Evolutionary conservation across 2,329 filamentous ascomycete genomes (phyloP).

Genomic region (Fusarium burgessii): DNA sequence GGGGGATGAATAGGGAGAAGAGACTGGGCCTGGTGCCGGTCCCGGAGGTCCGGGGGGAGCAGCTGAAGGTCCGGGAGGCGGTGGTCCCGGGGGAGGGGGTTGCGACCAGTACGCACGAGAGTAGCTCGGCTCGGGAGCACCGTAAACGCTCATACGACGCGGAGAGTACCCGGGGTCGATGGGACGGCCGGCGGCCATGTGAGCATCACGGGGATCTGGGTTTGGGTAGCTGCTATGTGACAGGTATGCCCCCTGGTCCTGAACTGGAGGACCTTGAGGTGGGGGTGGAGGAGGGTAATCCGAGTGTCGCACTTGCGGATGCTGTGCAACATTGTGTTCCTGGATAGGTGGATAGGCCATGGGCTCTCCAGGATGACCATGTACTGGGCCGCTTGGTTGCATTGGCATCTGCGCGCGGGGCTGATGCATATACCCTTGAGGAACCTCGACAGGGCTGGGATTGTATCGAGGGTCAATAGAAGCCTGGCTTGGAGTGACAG

Average conservation of each 20-base stretch:
- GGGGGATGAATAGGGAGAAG: slow-evolving; percentile 45
- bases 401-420: slow-evolving; percentile 42
- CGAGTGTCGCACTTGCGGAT: slow-evolving; percentile 43
- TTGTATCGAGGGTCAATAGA: slow-evolving; percentile 43
- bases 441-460: slow-evolving; percentile 41
- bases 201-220: slow-evolving; percentile 47
- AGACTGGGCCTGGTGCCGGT: slow-evolving; percentile 36
- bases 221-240: slow-evolving; percentile 47
- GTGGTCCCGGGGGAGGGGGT: slow-evolving; percentile 47
- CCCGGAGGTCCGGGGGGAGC: slow-evolving; percentile 29
- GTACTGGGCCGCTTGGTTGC: slow-evolving; percentile 41
- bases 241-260: slow-evolving; percentile 48
- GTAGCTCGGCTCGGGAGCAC: slow-evolving; percentile 49
- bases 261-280: slow-evolving; percentile 37
- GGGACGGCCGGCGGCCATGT: slow-evolving; percentile 48
- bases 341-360: slow-evolving; percentile 46
- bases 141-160: slow-evolving; percentile 50
- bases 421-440: slow-evolving; percentile 45
- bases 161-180: slow-evolving; percentile 50
- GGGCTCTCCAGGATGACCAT: slow-evolving; percentile 39
- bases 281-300: slow-evolving; percentile 48
- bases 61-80: slow-evolving; percentile 42
- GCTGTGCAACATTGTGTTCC: slow-evolving; percentile 43
- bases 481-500: slow-evolving; percentile 39
- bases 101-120: slow-evolving; percentile 52